Conservation (phyloP, 2,329 filamentous ascomycete species). For the Ilyonectria mors-panacis region DNA sequence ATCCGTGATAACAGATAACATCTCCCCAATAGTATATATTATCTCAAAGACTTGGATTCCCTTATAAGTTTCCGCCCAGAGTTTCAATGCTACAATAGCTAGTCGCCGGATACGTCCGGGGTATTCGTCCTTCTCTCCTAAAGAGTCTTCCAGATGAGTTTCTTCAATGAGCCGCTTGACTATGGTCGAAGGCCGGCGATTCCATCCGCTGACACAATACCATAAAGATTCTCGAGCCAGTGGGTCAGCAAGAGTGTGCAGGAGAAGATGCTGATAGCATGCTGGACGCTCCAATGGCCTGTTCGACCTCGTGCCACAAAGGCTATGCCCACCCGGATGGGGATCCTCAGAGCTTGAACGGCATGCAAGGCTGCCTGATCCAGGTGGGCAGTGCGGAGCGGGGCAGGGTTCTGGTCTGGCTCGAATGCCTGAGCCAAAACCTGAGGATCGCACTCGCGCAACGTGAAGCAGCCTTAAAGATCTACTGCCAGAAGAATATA, state of each 20-base stretch:
- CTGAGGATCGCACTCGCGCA: conserved; percentile 62
- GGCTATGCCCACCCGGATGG: conserved; percentile 66
- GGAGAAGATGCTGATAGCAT: conserved; percentile 67
- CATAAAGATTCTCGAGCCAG: conserved; percentile 53
- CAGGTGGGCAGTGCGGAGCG: conserved; percentile 59
- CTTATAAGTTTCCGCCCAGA: conserved; percentile 52
- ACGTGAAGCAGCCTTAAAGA: conserved; percentile 53
- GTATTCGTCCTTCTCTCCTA: conserved; percentile 37
- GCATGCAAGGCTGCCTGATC: conserved; percentile 66
- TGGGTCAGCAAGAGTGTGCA: conserved; percentile 63
- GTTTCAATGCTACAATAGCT: conserved; percentile 40
- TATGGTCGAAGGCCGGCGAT: conserved; percentile 34
- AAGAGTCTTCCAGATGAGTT: conserved; percentile 37
- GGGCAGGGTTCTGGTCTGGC: conserved; percentile 50
- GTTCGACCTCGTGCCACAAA: conserved; percentile 68
- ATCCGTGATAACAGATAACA: too few relatives aligned
- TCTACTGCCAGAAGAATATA: conserved; percentile 46
- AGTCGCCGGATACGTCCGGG: conserved; percentile 37
- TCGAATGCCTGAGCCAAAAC: conserved; percentile 62
- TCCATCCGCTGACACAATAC: conserved; percentile 25
- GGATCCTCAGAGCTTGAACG: conserved; percentile 68
- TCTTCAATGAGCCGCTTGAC: conserved; percentile 45
- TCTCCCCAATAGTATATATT: too few relatives aligned
- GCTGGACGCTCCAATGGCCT: conserved; percentile 69
- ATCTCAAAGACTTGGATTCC: conserved; percentile 49